A percentile compares a stretch with the other conserved stretches of the same genome.
Conservation (phyloP, 495 filamentous ascomycete genomes). For the Podospora australis region DNA sequence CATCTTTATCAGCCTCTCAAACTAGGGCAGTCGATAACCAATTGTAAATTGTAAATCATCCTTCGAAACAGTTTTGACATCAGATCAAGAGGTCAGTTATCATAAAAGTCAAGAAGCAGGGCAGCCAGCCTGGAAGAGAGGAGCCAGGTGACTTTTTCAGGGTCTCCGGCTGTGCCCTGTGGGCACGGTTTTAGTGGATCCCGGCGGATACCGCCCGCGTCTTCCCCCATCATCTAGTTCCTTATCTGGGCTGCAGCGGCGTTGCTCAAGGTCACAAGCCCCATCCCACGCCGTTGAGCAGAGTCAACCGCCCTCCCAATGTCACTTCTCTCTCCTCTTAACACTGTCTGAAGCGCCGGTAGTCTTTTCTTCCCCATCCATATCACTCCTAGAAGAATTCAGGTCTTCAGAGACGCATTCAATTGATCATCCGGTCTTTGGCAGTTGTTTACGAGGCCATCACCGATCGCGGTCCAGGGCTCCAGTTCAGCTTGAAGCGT, state of each 20-base stretch:
- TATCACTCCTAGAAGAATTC: too few species aligned
- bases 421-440: not conserved
- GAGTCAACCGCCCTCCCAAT: not conserved
- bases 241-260: slow-evolving; percentile 3
- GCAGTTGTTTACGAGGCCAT: not conserved
- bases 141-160: not conserved
- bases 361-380: not conserved
- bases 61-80: too few species aligned
- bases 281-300: not conserved
- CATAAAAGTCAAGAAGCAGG: too few species aligned
- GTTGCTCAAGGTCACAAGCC: slow-evolving; percentile 5
- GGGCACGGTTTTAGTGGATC: not conserved
- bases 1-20: too few species aligned
- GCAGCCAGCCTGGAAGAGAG: not conserved
- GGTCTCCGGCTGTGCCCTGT: not conserved
- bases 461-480: not conserved
- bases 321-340: not conserved
- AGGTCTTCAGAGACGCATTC: too few species aligned
- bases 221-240: slow-evolving; percentile 5
- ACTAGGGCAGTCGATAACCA: too few species aligned
- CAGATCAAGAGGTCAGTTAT: too few species aligned
- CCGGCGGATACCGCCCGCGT: not conserved
- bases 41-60: too few species aligned
- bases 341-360: not conserved
- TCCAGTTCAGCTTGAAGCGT: not conserved